Evolutionary conservation across 805 yeast species (phyloP).

Genomic region (Cyberlindnera maclurae): DNA sequence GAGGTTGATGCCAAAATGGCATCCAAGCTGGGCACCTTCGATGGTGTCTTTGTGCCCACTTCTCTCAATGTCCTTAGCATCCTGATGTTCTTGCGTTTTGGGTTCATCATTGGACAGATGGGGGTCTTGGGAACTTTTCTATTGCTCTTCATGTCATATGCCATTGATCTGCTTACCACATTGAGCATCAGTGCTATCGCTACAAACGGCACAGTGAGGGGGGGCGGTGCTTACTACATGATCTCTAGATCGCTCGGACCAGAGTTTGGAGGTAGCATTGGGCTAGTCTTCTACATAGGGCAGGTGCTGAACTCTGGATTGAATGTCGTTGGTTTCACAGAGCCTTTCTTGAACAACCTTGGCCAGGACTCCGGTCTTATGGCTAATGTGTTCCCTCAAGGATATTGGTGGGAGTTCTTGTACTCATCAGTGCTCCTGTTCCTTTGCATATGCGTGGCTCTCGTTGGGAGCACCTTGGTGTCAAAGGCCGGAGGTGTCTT

Average conservation of each 20-base stretch:
- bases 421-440: constrained; percentile 70
- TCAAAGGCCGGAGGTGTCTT: constrained; percentile 75
- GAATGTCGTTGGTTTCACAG: constrained; percentile 93
- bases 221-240: constrained; percentile 99
- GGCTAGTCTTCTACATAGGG: constrained; percentile 88
- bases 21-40: constrained; percentile 66
- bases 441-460: constrained; percentile 65
- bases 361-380: constrained; percentile 55
- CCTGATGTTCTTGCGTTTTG: constrained; percentile 91
- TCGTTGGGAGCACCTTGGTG: constrained; percentile 75
- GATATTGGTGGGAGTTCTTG: constrained; percentile 57
- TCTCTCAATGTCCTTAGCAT: constrained; percentile 88
- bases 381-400: constrained; percentile 53
- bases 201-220: constrained; percentile 94
- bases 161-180: constrained; percentile 78
- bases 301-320: constrained; percentile 87
- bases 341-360: constrained; percentile 79
- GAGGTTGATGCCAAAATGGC: background rate
- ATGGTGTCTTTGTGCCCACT: constrained; percentile 92
- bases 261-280: constrained; percentile 97
- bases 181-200: constrained; percentile 91
- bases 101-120: constrained; percentile 91
- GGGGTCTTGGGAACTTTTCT: constrained; percentile 76
- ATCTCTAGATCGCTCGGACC: constrained; percentile 93
- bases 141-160: constrained; percentile 63